Evolutionary conservation across 495 filamentous ascomycete genomes (phyloP).

Genomic region (Tuber umbilicatum): DNA sequence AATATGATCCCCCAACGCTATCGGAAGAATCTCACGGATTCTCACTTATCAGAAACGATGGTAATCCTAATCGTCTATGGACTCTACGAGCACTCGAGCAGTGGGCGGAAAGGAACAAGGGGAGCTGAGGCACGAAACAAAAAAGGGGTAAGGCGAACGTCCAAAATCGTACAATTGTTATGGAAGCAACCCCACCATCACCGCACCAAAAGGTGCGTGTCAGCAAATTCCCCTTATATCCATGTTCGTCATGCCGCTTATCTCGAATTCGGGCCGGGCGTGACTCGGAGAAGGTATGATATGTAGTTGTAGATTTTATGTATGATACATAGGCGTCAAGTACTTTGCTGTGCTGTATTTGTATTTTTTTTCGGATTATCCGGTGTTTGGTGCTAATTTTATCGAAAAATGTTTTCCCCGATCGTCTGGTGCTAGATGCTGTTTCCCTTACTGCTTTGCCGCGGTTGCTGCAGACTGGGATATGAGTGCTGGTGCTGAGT

Average conservation of each 20-base stretch:
- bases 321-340: constrained; percentile 7
- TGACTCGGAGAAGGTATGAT: constrained; percentile 16
- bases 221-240: constrained; percentile 36
- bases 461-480: background rate
- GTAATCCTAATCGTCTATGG: constrained; percentile 25
- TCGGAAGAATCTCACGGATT: constrained; percentile 32
- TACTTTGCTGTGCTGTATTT: constrained; percentile 31
- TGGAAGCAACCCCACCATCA: constrained; percentile 31
- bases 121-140: constrained; percentile 37
- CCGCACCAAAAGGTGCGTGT: constrained; percentile 32
- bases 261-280: constrained; percentile 26
- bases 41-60: constrained; percentile 38
- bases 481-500: background rate
- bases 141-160: constrained; percentile 34
- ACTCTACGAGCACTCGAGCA: background rate
- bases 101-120: constrained; percentile 26
- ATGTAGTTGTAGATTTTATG: constrained; percentile 7
- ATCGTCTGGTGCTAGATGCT: background rate
- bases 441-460: background rate
- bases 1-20: constrained; percentile 25
- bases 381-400: constrained; percentile 37
- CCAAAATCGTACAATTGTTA: constrained; percentile 23
- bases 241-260: constrained; percentile 34
- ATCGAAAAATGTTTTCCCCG: constrained; percentile 5
- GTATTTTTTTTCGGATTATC: constrained; percentile 26